A percentile compares a stretch with the other conserved stretches of the same genome.
phyloP scores from a whole-genome alignment of 192 early-diverging fungal genomes.

The Linnemannia schmuckeri region DNA sequence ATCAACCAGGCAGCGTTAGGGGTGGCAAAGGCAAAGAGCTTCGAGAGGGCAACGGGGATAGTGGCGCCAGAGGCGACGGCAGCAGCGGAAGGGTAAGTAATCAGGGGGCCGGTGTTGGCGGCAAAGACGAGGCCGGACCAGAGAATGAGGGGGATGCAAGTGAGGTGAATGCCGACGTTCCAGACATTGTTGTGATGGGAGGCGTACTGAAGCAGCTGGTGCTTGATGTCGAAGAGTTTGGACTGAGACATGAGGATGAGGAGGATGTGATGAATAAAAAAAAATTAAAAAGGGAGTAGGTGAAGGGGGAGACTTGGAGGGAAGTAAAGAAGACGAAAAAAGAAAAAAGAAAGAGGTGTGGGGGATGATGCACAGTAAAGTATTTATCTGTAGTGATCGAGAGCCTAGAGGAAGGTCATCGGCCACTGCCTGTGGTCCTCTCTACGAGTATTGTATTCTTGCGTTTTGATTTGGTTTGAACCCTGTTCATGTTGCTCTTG shows the following conservation, averaged over 20 bases:
- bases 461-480: too few relatives aligned
- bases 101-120: conserved; percentile 59
- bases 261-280: neutral
- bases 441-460: too few relatives aligned
- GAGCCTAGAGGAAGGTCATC: neutral
- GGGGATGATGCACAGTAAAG: neutral
- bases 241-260: conserved; percentile 26
- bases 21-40: conserved; percentile 48
- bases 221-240: conserved; percentile 81
- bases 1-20: conserved; percentile 70
- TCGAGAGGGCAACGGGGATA: conserved; percentile 46
- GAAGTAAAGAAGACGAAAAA: neutral
- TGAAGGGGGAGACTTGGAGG: neutral
- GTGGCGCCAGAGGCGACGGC: conserved; percentile 49
- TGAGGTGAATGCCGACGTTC: conserved; percentile 87
- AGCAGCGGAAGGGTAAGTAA: conserved; percentile 55
- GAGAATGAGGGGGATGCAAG: conserved; percentile 93
- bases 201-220: conserved; percentile 86
- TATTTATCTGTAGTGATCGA: neutral
- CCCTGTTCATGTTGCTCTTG: too few relatives aligned
- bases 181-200: conserved; percentile 83
- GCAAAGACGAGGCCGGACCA: conserved; percentile 82
- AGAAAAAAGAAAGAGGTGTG: neutral
- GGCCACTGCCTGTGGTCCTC: too few relatives aligned
- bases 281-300: neutral